Base-by-base conservation (phyloP, 768 basidiomycete genomes). In the Rubroboletus pulcherrimus region DNA sequence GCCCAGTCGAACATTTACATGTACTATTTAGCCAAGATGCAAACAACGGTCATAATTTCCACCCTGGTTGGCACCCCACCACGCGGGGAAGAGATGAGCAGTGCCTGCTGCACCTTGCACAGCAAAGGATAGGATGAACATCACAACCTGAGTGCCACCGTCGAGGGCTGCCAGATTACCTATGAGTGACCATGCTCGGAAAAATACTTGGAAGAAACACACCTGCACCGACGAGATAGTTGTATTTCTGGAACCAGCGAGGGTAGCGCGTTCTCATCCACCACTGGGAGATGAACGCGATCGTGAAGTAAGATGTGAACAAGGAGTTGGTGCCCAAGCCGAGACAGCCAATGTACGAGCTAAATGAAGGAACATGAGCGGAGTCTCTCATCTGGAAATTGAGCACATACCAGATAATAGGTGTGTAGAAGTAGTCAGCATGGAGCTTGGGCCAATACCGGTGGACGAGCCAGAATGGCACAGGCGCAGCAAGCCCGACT, bases 1-100 rank as follows among this genome's bases (percentile, higher is more conserved):
- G 35, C 33, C 26, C 26, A 17, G 19, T 30, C 14, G 7, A 21
- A 48, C 26, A 33, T 35, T 17, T 19, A 12, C 6, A 19, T 2
- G 6, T 10, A 4, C 7, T 19, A 12, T 38, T 44, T 65, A 66
- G 17, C 12, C 15, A 19, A 67, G 56, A 55, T 46, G 39, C 43
- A 57, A n/a, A 47, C 68, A 71, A 9, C 21, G 63, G 43, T 70
- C 68, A 26, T 68, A 74, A 61, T 76, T 72, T 63, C 79, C 80
- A 38, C 63, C 64, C 54, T 82, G 80, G 61, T 83, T 81, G 7
- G 81, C 81, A 19, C 80, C 80, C 82, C 80, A 82, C 82, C 82
- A 82, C 51, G 73, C 55, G n/a, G 81, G 79, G 69, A 82, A 83
- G 26, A 78, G 58, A 59, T 81, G 77, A 0, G 79, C 63, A 1